Conservation (phyloP, 352 stramenopile species). For the Pythium phragmitis region DNA sequence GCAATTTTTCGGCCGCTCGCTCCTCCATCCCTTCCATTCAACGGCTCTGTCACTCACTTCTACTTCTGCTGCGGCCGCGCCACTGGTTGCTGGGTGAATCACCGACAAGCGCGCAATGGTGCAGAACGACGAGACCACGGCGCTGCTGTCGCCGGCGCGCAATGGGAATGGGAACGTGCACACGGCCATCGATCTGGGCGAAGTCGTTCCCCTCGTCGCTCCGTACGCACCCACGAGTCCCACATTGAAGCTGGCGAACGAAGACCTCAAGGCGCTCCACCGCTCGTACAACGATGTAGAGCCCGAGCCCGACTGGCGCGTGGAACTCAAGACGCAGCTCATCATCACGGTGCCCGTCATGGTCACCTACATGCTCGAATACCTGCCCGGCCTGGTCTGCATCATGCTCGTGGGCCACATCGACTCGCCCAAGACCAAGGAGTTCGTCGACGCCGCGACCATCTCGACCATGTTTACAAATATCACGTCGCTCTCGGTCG, state of each 20-base stretch:
- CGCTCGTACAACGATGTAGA: slow-evolving; percentile 39
- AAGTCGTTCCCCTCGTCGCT: slow-evolving; percentile 45
- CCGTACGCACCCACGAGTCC: slow-evolving; percentile 54
- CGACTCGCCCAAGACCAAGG: slow-evolving; percentile 45
- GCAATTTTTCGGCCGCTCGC: too few species aligned
- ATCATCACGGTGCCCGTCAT: slow-evolving; percentile 50
- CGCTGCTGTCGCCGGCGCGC: neutral
- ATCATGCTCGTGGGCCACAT: slow-evolving; percentile 67
- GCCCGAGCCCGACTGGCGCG: slow-evolving; percentile 31
- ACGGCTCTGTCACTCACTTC: neutral
- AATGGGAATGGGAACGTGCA: slow-evolving; percentile 5
- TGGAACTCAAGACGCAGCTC: slow-evolving; percentile 46
- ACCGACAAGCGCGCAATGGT: neutral
- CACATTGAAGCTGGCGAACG: slow-evolving; percentile 38
- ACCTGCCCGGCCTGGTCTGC: slow-evolving; percentile 50
- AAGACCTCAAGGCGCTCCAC: slow-evolving; percentile 42
- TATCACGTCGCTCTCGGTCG: slow-evolving; percentile 53
- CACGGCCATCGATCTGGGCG: slow-evolving; percentile 26
- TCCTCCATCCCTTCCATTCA: too few species aligned
- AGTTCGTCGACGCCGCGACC: slow-evolving; percentile 63
- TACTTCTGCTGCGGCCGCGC: neutral
- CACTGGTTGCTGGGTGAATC: too few species aligned
- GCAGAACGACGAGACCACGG: neutral
- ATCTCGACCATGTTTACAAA: slow-evolving; percentile 75
- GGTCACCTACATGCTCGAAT: slow-evolving; percentile 45